Percentiles rank a stretch among this genome's conserved stretches.
phyloP scores from a whole-genome alignment of 148 eudicot genomes.

The Camellia sinensis region DNA sequence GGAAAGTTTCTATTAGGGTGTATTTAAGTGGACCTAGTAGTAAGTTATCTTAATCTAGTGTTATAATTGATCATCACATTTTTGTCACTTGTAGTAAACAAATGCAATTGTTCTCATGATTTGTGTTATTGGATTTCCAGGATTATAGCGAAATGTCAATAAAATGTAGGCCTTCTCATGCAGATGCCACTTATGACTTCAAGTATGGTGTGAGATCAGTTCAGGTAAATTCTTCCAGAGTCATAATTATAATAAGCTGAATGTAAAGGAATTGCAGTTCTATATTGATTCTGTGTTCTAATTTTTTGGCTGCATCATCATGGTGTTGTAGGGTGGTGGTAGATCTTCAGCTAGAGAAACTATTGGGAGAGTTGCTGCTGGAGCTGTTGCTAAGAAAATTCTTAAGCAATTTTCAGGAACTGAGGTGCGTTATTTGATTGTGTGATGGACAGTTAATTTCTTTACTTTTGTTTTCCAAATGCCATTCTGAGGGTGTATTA shows the following conservation, averaged over 20 bases:
- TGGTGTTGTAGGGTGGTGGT: constrained; percentile 80
- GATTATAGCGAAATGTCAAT: constrained; percentile 91
- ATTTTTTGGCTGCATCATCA: background rate
- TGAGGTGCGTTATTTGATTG: constrained; percentile 51
- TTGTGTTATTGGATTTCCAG: constrained; percentile 40
- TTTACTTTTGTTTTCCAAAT: background rate
- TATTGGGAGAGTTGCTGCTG: constrained; percentile 98
- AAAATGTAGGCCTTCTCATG: constrained; percentile 97
- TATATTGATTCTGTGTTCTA: background rate
- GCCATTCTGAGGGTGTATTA: background rate
- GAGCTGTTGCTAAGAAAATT: constrained; percentile 94
- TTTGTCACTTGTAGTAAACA: background rate
- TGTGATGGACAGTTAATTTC: background rate
- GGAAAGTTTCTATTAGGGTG: background rate
- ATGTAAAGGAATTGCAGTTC: constrained; percentile 1
- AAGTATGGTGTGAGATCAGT: constrained; percentile 96
- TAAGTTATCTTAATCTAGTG: background rate
- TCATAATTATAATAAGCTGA: constrained; percentile 8
- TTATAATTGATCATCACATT: background rate
- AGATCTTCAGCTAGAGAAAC: constrained; percentile 99
- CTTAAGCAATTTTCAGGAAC: constrained; percentile 69
- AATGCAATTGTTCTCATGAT: background rate
- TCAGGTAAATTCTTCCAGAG: constrained; percentile 46
- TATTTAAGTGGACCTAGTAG: background rate
- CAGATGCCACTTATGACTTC: constrained; percentile 97